Evolutionary conservation across 441 rosid genomes (phyloP).

Genomic region (Sinapis alba): DNA sequence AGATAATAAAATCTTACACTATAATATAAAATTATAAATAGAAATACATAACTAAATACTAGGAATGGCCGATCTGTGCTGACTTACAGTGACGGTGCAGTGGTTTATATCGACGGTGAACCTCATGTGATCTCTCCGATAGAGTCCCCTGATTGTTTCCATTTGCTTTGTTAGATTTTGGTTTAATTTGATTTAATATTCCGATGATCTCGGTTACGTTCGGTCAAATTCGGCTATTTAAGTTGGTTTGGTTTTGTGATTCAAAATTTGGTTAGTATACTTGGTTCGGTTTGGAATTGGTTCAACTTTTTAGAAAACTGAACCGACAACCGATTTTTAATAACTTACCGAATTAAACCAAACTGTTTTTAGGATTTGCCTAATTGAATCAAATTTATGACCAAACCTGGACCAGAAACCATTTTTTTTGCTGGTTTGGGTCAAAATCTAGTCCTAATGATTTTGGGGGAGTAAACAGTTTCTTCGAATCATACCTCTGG

Average conservation of each 20-base stretch:
- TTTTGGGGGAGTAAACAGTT: background rate
- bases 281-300: background rate
- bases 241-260: background rate
- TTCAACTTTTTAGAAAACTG: background rate
- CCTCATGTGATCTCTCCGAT: slow-evolving; percentile 52
- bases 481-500: background rate
- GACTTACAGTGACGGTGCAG: slow-evolving; percentile 70
- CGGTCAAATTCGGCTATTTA: background rate
- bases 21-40: too few species aligned
- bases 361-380: too few species aligned
- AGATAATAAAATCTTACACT: too few species aligned
- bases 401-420: background rate
- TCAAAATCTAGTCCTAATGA: background rate
- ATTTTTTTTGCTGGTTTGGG: background rate
- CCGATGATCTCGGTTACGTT: background rate
- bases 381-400: background rate
- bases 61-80: slow-evolving; percentile 79
- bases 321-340: background rate
- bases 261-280: background rate
- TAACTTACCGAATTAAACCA: background rate
- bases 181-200: background rate
- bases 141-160: background rate
- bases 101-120: slow-evolving; percentile 76
- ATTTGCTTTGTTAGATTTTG: background rate
- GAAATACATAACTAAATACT: too few species aligned